Evolutionary conservation across 2,329 filamentous ascomycete genomes (phyloP), one percentile per base, ranked within the genome.

Genomic region (Penicillium sp.): DNA sequence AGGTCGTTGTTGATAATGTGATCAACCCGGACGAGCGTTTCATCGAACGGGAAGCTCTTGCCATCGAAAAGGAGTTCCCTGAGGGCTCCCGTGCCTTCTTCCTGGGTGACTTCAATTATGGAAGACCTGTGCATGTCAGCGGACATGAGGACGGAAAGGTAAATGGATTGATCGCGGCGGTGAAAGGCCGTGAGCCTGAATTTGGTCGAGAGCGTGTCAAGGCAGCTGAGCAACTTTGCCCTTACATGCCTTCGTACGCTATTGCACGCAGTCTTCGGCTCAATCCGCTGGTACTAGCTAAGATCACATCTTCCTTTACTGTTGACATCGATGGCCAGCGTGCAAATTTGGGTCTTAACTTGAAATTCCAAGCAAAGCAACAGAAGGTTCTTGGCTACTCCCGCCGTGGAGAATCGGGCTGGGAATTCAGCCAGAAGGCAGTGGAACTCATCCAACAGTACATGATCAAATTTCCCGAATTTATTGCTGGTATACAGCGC

Each of bases 331-430:
- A 90, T 53, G 91, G 89, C 26, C 79, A 91, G 55, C 89, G 90
- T 64, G 81, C 96, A 58, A 99, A 99, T 66, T 78, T 99, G 23
- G 94, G 94, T 0, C 80, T 99, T 57, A 99, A 99, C 67, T 81
- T 99, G 62, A 99, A 99, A 72, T 99, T 99, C 56, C 94, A 99
- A 70, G 90, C 85, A 2, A 93, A 90, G 76, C 96, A 97, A 74
- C 82, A 92, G 64, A 99, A 99, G 76, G 94, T 99, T 7, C 77
- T 99, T 30, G 94, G 94, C 0, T 99, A 97, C 73, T 96, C 93
- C 23, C 88, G 91, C 64, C 94, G 94, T 68, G 87, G 86, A 4
- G 80, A 85, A 11, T 88, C 85, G 27, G 94, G 95, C 6, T 99
- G 95, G 95, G 94, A 99, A 73, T 99, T 96, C 71, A 97, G 92